Percentiles rank a stretch among this genome's conserved stretches.
Conservation (phyloP, 495 filamentous ascomycete species). For the Aspergillus sclerotiicarbonarius region DNA sequence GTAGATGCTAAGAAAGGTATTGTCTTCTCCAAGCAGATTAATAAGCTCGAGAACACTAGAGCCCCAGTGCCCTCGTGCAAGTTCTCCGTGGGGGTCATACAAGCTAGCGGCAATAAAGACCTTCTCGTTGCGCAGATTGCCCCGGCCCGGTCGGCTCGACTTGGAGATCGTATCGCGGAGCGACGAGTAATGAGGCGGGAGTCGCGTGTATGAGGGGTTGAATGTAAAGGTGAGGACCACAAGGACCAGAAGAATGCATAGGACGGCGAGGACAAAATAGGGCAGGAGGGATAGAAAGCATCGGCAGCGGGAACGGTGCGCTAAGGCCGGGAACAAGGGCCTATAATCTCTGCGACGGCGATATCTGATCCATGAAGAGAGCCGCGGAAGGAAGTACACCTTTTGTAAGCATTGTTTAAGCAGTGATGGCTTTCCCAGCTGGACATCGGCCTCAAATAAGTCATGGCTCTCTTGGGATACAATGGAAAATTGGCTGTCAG, state of each 20-base stretch:
- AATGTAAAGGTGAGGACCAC: constrained; percentile 52
- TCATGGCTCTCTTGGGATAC: too few relatives aligned
- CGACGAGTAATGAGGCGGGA: constrained; percentile 47
- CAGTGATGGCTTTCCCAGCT: too few relatives aligned
- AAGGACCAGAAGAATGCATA: constrained; percentile 59
- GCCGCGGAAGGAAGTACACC: too few relatives aligned
- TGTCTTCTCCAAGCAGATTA: constrained; percentile 51
- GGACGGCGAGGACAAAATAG: too few relatives aligned
- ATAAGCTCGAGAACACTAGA: constrained; percentile 59
- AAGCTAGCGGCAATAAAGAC: constrained; percentile 76
- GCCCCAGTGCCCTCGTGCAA: constrained; percentile 68
- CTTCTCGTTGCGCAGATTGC: constrained; percentile 61
- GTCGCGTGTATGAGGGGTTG: constrained; percentile 60
- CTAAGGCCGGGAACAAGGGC: too few relatives aligned
- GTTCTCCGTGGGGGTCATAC: constrained; percentile 57
- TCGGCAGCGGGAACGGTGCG: too few relatives aligned
- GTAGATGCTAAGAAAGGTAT: constrained; percentile 56
- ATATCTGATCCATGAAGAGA: too few relatives aligned
- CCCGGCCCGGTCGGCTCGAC: constrained; percentile 48
- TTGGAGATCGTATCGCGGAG: constrained; percentile 36
- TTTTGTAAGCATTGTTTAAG: too few relatives aligned
- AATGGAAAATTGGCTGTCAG: too few relatives aligned
- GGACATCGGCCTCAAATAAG: too few relatives aligned
- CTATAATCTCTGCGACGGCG: too few relatives aligned
- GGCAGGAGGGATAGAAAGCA: too few relatives aligned